Conservation (phyloP, 1,139 yeast species). For the Candida neerlandica region DNA sequence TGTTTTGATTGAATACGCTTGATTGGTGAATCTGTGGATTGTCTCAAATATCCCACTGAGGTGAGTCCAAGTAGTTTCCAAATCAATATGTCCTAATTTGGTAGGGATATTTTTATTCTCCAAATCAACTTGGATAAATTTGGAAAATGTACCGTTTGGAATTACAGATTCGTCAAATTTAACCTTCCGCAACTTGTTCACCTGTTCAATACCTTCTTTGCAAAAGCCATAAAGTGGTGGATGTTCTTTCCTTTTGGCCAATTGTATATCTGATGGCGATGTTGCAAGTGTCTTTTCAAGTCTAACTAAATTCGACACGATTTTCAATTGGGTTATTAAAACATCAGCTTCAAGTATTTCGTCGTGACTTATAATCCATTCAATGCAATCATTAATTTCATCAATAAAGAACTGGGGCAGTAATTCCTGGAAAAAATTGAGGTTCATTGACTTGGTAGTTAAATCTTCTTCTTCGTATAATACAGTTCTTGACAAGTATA, state of each 20-base stretch:
- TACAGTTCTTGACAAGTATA: conserved; percentile 57
- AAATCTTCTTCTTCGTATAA: conserved; percentile 78
- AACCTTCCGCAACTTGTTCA: conserved; percentile 12
- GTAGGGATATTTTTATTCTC: conserved; percentile 64
- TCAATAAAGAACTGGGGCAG: conserved; percentile 25
- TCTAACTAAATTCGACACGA: conserved; percentile 29
- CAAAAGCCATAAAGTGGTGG: conserved; percentile 17
- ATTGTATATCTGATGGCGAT: conserved; percentile 6
- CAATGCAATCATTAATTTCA: conserved; percentile 24
- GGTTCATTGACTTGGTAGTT: conserved; percentile 62
- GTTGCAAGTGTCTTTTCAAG: conserved; percentile 23
- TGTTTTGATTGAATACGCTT: conserved; percentile 27
- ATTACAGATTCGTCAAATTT: conserved; percentile 13
- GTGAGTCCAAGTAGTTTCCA: conserved; percentile 29
- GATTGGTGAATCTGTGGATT: conserved; percentile 24
- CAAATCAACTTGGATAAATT: conserved; percentile 55
- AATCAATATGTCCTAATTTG: conserved; percentile 31
- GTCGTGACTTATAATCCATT: conserved; percentile 21
- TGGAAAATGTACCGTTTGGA: conserved; percentile 41
- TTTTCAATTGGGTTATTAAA: conserved; percentile 29
- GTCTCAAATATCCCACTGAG: conserved; percentile 40
- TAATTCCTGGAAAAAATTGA: conserved; percentile 35
- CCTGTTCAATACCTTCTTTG: conserved; percentile 19
- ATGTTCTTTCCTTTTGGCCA: conserved; percentile 4
- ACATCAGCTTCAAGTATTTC: conserved; percentile 12